Evolutionary conservation across 2,329 filamentous ascomycete genomes (phyloP).

Genomic region (Neospermospora avenae): DNA sequence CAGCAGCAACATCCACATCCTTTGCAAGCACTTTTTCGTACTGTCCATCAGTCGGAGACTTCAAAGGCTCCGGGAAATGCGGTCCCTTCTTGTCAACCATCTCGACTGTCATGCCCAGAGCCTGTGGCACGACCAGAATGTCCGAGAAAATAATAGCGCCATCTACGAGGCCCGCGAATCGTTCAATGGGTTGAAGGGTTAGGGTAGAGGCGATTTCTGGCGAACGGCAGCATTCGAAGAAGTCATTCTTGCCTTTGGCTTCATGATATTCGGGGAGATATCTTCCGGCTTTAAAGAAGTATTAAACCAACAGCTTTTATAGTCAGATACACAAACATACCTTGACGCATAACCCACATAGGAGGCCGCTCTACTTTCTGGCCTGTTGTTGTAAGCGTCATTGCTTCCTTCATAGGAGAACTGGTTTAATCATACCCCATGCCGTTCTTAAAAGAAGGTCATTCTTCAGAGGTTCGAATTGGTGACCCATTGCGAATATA

Average conservation of each 20-base stretch:
- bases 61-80: constrained; percentile 83
- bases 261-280: constrained; percentile 98
- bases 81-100: constrained; percentile 98
- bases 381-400: constrained; percentile 49
- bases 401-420: not conserved
- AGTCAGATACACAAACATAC: constrained; percentile 43
- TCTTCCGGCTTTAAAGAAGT: constrained; percentile 65
- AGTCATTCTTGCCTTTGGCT: constrained; percentile 86
- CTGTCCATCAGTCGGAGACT: constrained; percentile 76
- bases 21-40: constrained; percentile 74
- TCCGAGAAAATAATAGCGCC: constrained; percentile 99
- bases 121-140: constrained; percentile 95
- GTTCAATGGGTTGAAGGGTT: constrained; percentile 91
- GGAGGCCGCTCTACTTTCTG: constrained; percentile 89
- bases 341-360: constrained; percentile 99
- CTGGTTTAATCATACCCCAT: constrained; percentile 55
- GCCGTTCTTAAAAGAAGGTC: constrained; percentile 88
- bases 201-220: constrained; percentile 91
- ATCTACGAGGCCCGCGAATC: constrained; percentile 85
- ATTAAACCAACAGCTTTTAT: not conserved
- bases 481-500: constrained; percentile 52
- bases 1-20: constrained; percentile 77
- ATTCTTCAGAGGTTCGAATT: constrained; percentile 85
- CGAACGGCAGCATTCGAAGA: constrained; percentile 95
- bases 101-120: constrained; percentile 96